Percentiles rank a stretch among this genome's conserved stretches.
Evolutionary conservation across 768 basidiomycete genomes (phyloP).

Genomic region (Fomitopsis serialis): DNA sequence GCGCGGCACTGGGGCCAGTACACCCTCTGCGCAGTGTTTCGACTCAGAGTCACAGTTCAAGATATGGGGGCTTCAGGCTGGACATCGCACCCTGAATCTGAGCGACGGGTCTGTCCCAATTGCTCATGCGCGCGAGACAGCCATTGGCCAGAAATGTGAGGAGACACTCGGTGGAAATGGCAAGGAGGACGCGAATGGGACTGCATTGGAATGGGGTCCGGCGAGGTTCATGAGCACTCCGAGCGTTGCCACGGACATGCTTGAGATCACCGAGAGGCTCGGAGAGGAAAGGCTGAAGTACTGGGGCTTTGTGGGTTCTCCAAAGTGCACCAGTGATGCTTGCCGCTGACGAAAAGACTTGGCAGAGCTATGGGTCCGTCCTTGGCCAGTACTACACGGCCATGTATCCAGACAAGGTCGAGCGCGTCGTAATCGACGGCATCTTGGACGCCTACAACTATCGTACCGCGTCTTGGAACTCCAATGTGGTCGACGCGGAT

Average conservation of each 20-base stretch:
- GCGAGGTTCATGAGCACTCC: conserved; percentile 22
- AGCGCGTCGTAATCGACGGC: conserved; percentile 26
- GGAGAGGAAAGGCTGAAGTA: conserved; percentile 25
- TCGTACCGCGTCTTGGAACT: conserved; percentile 13
- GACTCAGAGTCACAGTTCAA: conserved; percentile 2
- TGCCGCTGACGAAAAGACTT: neutral
- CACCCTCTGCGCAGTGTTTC: conserved; percentile 11
- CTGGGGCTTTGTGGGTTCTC: conserved; percentile 21
- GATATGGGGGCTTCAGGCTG: conserved; percentile 11
- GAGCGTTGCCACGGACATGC: conserved; percentile 26
- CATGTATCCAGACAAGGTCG: conserved; percentile 29
- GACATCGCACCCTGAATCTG: conserved; percentile 6
- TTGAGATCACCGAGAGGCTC: conserved; percentile 22
- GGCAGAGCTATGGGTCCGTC: conserved; percentile 14
- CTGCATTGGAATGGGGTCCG: conserved; percentile 12
- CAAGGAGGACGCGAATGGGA: conserved; percentile 3
- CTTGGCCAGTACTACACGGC: conserved; percentile 22
- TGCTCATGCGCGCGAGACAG: conserved; percentile 3
- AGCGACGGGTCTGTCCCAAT: conserved; percentile 6
- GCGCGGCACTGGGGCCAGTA: conserved; percentile 16
- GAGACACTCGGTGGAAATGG: conserved; percentile 9
- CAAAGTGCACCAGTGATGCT: neutral
- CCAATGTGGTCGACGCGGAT: conserved; percentile 20
- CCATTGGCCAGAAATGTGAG: conserved; percentile 6
- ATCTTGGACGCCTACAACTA: conserved; percentile 23